Evolutionary conservation across 2,329 filamentous ascomycete species (phyloP), one percentile per base, ranked within the genome.

Genomic region (Aspergillus ochraceoroseus): DNA sequence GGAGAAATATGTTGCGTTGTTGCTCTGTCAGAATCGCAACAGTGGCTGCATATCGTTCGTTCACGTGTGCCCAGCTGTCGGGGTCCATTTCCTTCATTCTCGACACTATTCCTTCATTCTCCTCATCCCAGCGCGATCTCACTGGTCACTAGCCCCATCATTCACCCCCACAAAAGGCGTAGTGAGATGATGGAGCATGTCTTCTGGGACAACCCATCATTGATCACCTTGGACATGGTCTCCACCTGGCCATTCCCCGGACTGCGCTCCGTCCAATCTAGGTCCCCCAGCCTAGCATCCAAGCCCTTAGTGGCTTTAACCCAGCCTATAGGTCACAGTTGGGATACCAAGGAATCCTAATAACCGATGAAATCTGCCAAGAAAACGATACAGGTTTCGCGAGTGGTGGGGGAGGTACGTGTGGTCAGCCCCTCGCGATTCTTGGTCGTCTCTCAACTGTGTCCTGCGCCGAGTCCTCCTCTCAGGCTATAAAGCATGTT

Each of bases 291-390:
- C 22, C 36, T 19, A 19, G 12, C 9, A 29, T 18, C 48, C 44
- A 52, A 49, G 44, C 39, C 37, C 30, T 37, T 46, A 48, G 49
- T 34, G 44, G 32, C 19, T n/a, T 38, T 43, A 12, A 29, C 11
- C 13, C 18, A 30, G 4, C 19, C 5, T 11, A 23, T 13, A 9
- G 29, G 19, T 39, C 29, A 27, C 25, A 32, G 30, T 42, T 38
- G 27, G 18, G 22, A 28, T 30, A 32, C 39, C 23, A 26, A 20
- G 26, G 18, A 28, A 36, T 37, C 32, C 15, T 31, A 22, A 33
- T 35, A 27, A n/a, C 29, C 9, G 26, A 49, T 48, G 47, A 39
- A 44, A 37, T 47, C 26, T 22, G 49, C 47, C 49, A 52, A 52
- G 47, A 44, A 41, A 25, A 27, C 19, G 37, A 41, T 44, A 38